phyloP scores from a whole-genome alignment of 1,284 basidiomycete species.

The Heterobasidion occidentale region DNA sequence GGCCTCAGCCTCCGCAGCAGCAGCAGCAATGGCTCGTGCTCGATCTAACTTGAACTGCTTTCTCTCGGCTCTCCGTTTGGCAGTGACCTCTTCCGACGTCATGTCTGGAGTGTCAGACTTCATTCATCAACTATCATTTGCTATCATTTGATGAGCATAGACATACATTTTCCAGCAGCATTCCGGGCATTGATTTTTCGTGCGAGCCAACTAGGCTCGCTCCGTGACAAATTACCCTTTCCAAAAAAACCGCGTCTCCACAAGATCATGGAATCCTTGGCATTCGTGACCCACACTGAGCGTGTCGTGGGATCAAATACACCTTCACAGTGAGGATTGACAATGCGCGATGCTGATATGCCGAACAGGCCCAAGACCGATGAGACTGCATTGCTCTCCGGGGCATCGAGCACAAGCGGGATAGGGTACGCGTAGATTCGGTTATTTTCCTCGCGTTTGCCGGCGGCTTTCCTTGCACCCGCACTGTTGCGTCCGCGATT shows the following conservation, averaged over 20 bases:
- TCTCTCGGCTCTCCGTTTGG: conserved; percentile 76
- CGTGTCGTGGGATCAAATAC: conserved; percentile 66
- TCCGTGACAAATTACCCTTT: conserved; percentile 89
- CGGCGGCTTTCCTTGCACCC: conserved; percentile 36
- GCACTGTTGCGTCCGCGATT: conserved; percentile 1
- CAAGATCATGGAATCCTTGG: conserved; percentile 56
- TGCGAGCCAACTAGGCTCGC: conserved; percentile 90
- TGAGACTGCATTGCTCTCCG: conserved; percentile 30
- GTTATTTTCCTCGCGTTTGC: conserved; percentile 53
- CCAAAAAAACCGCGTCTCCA: conserved; percentile 96
- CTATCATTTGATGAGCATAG: neutral
- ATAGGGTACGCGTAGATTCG: conserved; percentile 58
- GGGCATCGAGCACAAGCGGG: conserved; percentile 46
- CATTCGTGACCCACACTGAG: conserved; percentile 73
- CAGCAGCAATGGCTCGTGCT: conserved; percentile 67
- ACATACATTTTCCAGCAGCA: conserved; percentile 47
- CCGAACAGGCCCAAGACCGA: conserved; percentile 47
- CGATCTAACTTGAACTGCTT: conserved; percentile 89
- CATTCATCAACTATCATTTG: neutral
- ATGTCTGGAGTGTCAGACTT: conserved; percentile 36
- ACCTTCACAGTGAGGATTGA: conserved; percentile 62
- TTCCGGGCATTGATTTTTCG: conserved; percentile 63
- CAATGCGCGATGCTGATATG: conserved; percentile 35
- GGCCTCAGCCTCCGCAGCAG: conserved; percentile 66
- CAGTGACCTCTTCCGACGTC: conserved; percentile 85